Percentiles rank a stretch among this genome's conserved stretches.
Conservation (phyloP, 192 early-diverging fungal genomes). For the Martensiomyces pterosporus region DNA sequence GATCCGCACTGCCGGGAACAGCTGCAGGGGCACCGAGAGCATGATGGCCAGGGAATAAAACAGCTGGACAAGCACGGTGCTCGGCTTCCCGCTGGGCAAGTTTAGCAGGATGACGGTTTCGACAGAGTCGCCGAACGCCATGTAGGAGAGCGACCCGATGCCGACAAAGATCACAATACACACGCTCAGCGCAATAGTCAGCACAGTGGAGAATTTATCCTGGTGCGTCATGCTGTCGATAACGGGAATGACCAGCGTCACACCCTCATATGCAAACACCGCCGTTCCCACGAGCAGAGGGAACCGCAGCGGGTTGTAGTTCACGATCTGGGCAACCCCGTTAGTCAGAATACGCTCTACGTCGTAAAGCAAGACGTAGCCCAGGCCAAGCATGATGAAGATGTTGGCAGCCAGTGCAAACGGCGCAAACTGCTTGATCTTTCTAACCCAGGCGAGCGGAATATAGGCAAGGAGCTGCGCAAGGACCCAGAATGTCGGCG, state of each 20-base stretch:
- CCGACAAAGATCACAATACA: slow-evolving; percentile 78
- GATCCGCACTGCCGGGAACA: slow-evolving; percentile 92
- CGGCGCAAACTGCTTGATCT: slow-evolving; percentile 83
- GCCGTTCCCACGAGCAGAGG: slow-evolving; percentile 91
- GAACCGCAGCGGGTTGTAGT: slow-evolving; percentile 75
- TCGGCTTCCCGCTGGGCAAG: slow-evolving; percentile 60
- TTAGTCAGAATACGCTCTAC: slow-evolving; percentile 32
- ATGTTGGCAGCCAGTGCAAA: slow-evolving; percentile 87
- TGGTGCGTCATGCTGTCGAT: slow-evolving; percentile 83
- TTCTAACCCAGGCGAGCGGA: slow-evolving; percentile 84
- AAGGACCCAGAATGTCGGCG: slow-evolving; percentile 72
- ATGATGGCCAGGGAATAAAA: slow-evolving; percentile 93
- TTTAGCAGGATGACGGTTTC: slow-evolving; percentile 87
- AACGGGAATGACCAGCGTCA: slow-evolving; percentile 74
- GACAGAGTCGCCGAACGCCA: slow-evolving; percentile 79
- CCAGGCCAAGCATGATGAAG: slow-evolving; percentile 85
- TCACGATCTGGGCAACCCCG: slow-evolving; percentile 58
- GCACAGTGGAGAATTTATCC: slow-evolving; percentile 71
- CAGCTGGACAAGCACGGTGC: slow-evolving; percentile 68
- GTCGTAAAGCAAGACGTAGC: slow-evolving; percentile 80
- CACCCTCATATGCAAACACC: slow-evolving; percentile 86
- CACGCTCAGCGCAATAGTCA: slow-evolving; percentile 68
- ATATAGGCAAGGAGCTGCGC: slow-evolving; percentile 73
- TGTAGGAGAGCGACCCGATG: slow-evolving; percentile 76
- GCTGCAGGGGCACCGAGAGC: slow-evolving; percentile 85